phyloP scores from a whole-genome alignment of 192 early-diverging fungal species.

The Mortierella hygrophila region DNA sequence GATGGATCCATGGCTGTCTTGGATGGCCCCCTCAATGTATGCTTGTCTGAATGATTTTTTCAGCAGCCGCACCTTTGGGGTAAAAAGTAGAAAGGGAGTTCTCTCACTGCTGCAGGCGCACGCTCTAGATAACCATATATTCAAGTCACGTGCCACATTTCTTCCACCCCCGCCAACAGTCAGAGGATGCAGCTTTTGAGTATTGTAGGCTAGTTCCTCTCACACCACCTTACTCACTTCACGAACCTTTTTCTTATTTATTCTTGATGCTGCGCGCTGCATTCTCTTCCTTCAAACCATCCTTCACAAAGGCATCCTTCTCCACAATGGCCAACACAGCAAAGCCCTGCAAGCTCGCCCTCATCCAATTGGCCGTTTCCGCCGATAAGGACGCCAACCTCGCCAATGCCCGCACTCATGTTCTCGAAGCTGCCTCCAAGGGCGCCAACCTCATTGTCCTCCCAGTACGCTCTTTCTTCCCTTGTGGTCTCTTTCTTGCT shows the following conservation, averaged over 20 bases:
- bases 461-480: slow-evolving; percentile 62
- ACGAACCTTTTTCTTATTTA: neutral
- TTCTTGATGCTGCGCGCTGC: slow-evolving; percentile 36
- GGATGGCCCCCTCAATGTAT: neutral
- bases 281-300: slow-evolving; percentile 14
- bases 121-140: neutral
- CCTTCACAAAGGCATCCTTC: slow-evolving; percentile 2
- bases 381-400: slow-evolving; percentile 87
- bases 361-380: slow-evolving; percentile 85
- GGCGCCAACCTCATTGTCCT: slow-evolving; percentile 94
- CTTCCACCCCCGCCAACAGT: too few species aligned
- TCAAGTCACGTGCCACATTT: neutral
- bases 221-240: neutral
- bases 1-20: neutral
- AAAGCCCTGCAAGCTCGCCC: slow-evolving; percentile 73
- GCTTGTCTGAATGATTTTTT: slow-evolving; percentile 1
- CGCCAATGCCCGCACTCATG: slow-evolving; percentile 76
- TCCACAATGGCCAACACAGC: slow-evolving; percentile 35
- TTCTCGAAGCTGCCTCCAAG: slow-evolving; percentile 85
- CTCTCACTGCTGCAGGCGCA: neutral
- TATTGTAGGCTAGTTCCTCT: too few species aligned
- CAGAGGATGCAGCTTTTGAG: too few species aligned
- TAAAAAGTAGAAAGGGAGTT: slow-evolving; percentile 12
- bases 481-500: neutral
- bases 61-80: slow-evolving; percentile 7